Conservation (phyloP, 1,139 yeast species). For the Pichia sp. region DNA sequence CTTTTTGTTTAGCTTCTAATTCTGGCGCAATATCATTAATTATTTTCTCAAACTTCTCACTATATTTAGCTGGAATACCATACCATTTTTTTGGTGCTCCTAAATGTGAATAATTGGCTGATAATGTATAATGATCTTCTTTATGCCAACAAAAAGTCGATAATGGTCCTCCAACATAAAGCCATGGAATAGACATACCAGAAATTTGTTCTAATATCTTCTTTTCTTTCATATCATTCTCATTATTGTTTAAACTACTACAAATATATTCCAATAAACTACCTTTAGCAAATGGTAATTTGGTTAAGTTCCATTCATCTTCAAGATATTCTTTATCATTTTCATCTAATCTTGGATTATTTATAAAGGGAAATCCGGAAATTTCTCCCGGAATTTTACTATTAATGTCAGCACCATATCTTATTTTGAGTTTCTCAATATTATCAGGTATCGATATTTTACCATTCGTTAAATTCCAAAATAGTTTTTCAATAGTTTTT, state of each 20-base stretch:
- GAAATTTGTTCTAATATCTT: slow-evolving; percentile 55
- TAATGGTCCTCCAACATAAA: slow-evolving; percentile 65
- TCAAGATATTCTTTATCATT: slow-evolving; percentile 37
- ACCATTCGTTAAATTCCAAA: slow-evolving; percentile 47
- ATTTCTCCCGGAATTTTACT: slow-evolving; percentile 53
- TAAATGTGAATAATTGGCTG: slow-evolving; percentile 71
- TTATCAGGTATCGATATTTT: slow-evolving; percentile 28
- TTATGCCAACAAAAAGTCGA: slow-evolving; percentile 85
- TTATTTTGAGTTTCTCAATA: slow-evolving; percentile 47
- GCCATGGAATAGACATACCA: slow-evolving; percentile 83
- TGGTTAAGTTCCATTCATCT: slow-evolving; percentile 44
- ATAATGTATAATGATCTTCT: slow-evolving; percentile 72
- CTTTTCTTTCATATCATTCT: not conserved
- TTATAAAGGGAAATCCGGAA: slow-evolving; percentile 55
- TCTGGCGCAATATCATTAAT: slow-evolving; percentile 69
- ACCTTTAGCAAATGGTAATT: slow-evolving; percentile 59
- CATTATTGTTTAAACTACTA: not conserved
- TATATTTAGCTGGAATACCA: slow-evolving; percentile 56
- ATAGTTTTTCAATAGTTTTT: slow-evolving; percentile 42
- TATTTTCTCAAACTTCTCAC: slow-evolving; percentile 48
- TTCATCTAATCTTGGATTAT: slow-evolving; percentile 16
- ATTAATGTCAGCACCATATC: slow-evolving; percentile 78
- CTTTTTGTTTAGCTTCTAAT: slow-evolving; percentile 79
- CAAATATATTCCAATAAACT: slow-evolving; percentile 53
- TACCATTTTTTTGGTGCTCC: slow-evolving; percentile 79